Evolutionary conservation across 2,329 filamentous ascomycete species (phyloP), one percentile per base, ranked within the genome.

Genomic region (Diaporthe capsici): DNA sequence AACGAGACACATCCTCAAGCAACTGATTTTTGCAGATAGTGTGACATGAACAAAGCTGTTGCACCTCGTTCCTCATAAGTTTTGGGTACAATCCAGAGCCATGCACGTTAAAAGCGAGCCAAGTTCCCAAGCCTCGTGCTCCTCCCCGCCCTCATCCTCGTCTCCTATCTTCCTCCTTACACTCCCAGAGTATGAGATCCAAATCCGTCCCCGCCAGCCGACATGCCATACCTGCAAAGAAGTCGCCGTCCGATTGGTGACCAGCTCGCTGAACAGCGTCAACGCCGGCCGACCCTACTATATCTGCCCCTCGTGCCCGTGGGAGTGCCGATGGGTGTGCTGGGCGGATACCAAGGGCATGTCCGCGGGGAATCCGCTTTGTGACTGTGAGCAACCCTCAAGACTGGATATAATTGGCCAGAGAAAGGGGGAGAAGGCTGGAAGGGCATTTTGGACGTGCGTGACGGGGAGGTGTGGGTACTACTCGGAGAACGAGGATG

Each of bases 241-340:
- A 17, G 2, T 17, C 20, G 53, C 63, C 20, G 4, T 49, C 34
- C 65, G n/a, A n/a, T 17, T 12, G 3, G 5, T 31, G 10, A 25
- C 55, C 22, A n/a, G 17, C 37, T 2, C 15, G 4, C 9, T 20
- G 15, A 74, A 71, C 20, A 4, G 1, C 3, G 31, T 5, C 22
- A 74, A 74, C 44, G 65, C 63, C 20, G 55, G 44, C 28, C 34
- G 73, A n/a, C 55, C 55, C 3, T 74, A 74, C 73, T 71, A 28
- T 25, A n/a, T 63, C n/a, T 74, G 73, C 17, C 72, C 72, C 9
- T 44, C 10, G 13, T 74, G 72, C 61, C 55, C 22, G 9, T 2
- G 22, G 28, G 31, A 31, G 4, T 0, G 13, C 1, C 31, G 31
- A 1, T 74, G 73, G 73, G 25, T 71, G 3, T 51, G 73, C 55